Base-by-base conservation (phyloP, 2,329 filamentous ascomycete genomes). In the Sporothrix variecibatus region DNA sequence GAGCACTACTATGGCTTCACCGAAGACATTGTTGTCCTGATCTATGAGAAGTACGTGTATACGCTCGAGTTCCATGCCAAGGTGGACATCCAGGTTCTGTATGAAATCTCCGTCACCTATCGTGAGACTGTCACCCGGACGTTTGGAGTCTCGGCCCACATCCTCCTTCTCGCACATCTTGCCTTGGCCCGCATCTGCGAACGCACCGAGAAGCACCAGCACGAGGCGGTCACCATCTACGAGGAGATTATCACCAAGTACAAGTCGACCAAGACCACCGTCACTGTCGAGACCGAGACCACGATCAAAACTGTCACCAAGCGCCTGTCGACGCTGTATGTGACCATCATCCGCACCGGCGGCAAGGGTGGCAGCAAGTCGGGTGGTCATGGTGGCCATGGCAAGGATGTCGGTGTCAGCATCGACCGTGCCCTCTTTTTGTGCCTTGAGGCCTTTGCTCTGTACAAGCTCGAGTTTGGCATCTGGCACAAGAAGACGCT, bases 31-130 rank as follows among this genome's bases (percentile, higher is more conserved):
- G 79, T 87, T 2, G 82, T 85, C 73, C 82, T 86, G 75, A 82
- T 87, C 68, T 86, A 85, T 76, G 79, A 82, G 28, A 84, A 83
- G 49, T 88, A 88, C 78, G 82, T 83, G 64, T 82, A 84, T 49
- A 82, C 86, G n/a, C 77, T 88, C 23, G 84, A 86, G 72, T 78
- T 82, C 12, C 82, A 84, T 28, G 80, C 81, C 73, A 83, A 83
- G 75, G 83, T 82, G 2, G 83, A 85, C 71, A 83, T 85, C 75
- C 80, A 81, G 1, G 79, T 85, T 38, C 80, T 83, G 20, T 85
- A 87, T 76, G 81, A 85, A 77, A 80, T 88, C 28, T 82, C 85
- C 0, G 81, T 84, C 5, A 83, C 87, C 78, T 87, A 87, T 76
- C 84, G 85, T 73, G 83, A 85, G 74, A 83, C 83, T 0, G 84